Evolutionary conservation across 495 filamentous ascomycete genomes (phyloP).

Genomic region (Daldinia vernicosa): DNA sequence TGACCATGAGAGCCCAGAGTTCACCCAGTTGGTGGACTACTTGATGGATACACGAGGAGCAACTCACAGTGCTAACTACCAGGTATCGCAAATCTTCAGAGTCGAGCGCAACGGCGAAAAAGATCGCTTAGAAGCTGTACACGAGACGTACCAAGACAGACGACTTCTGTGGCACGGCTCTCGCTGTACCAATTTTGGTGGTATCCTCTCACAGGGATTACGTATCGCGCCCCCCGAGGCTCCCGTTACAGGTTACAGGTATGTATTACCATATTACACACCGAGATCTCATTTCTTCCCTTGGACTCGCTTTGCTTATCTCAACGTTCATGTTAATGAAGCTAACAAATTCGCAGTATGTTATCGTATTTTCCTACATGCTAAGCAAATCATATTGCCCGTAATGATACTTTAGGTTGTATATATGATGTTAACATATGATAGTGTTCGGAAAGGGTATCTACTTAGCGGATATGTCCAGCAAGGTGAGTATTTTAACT

Average conservation of each 20-base stretch:
- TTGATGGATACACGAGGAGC: constrained; percentile 68
- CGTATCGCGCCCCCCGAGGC: constrained; percentile 88
- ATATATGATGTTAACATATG: constrained; percentile 6
- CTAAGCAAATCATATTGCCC: background rate
- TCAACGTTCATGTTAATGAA: background rate
- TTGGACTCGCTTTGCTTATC: background rate
- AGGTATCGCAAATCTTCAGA: constrained; percentile 81
- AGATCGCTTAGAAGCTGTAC: constrained; percentile 69
- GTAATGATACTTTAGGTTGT: background rate
- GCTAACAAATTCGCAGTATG: constrained; percentile 30
- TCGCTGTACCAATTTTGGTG: constrained; percentile 79
- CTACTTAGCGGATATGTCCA: constrained; percentile 84
- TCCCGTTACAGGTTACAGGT: constrained; percentile 73
- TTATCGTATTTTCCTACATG: background rate
- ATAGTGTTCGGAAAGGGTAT: constrained; percentile 84
- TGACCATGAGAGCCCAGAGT: constrained; percentile 67
- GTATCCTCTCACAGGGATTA: constrained; percentile 84
- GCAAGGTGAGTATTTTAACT: constrained; percentile 46
- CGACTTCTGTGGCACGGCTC: constrained; percentile 88
- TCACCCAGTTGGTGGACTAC: constrained; percentile 68
- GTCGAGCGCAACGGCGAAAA: constrained; percentile 79
- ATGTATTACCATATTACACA: constrained; percentile 46
- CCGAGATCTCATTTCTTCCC: background rate
- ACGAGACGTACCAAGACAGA: constrained; percentile 60
- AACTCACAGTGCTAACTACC: constrained; percentile 67